phyloP scores from a whole-genome alignment of 139 green algal species.

The Chlorella sp. region DNA sequence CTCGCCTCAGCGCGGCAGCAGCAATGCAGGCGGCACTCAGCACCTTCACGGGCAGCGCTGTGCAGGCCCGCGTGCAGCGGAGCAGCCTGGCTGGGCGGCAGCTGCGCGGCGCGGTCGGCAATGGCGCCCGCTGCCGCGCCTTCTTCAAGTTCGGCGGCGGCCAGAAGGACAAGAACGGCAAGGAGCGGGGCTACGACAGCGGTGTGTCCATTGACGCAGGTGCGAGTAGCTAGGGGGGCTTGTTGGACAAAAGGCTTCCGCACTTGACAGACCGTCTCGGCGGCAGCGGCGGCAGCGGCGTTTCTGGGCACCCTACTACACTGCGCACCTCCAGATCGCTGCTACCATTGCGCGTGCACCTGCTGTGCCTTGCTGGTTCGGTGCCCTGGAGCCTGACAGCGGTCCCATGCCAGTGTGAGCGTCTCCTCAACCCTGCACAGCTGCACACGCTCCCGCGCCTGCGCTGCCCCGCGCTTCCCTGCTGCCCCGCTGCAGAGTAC shows the following conservation, averaged over 20 bases:
- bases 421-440: background rate
- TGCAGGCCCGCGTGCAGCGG: background rate
- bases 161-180: constrained; percentile 25
- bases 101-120: constrained; percentile 21
- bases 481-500: constrained; percentile 9
- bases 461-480: background rate
- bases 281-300: too few species aligned
- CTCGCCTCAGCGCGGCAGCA: background rate
- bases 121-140: constrained; percentile 49
- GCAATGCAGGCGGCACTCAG: constrained; percentile 17
- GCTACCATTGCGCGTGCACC: too few species aligned
- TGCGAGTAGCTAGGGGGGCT: too few species aligned
- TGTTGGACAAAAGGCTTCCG: too few species aligned
- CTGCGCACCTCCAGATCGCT: too few species aligned
- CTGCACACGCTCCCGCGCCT: too few species aligned
- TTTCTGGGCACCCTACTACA: too few species aligned
- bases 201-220: background rate
- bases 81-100: constrained; percentile 6
- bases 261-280: too few species aligned
- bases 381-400: too few species aligned
- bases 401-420: too few species aligned
- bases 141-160: constrained; percentile 86
- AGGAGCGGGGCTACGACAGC: background rate
- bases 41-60: background rate
- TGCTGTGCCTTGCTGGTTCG: too few species aligned